Conservation (phyloP, 1,284 basidiomycete species). For the Pseudozyma tsukubaensis region DNA sequence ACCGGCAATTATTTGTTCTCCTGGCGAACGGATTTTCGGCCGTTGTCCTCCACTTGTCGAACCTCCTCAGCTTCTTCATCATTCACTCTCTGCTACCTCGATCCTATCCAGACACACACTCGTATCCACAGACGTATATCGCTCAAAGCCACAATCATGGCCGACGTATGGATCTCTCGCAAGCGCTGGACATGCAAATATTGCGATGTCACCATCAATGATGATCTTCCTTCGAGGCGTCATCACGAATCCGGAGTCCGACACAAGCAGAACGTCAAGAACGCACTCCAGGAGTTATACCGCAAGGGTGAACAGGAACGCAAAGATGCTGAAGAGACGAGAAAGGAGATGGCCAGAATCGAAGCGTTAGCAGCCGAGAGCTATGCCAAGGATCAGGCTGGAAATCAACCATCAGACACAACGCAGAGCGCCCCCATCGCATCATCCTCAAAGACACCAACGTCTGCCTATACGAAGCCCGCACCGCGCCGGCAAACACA, state of each 20-base stretch:
- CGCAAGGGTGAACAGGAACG: conserved; percentile 89
- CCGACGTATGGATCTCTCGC: conserved; percentile 64
- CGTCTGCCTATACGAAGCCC: background rate
- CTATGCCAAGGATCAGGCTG: conserved; percentile 58
- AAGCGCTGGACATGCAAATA: conserved; percentile 68
- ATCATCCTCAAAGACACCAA: background rate
- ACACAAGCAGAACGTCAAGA: conserved; percentile 93
- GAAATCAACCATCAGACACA: conserved; percentile 1
- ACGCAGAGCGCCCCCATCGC: background rate
- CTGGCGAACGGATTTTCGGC: background rate
- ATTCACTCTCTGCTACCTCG: no score
- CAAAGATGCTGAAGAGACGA: conserved; percentile 86
- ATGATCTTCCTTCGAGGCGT: conserved; percentile 75
- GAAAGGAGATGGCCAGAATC: conserved; percentile 84
- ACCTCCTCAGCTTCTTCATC: background rate
- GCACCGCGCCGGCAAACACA: background rate
- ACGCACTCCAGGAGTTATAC: conserved; percentile 90
- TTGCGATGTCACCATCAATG: conserved; percentile 66
- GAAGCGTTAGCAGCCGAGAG: conserved; percentile 76
- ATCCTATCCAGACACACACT: no score
- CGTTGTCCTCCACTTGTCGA: background rate
- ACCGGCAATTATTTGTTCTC: conserved; percentile 15
- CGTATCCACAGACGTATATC: background rate
- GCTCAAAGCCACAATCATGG: conserved; percentile 37
- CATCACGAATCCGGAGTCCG: conserved; percentile 93